Evolutionary conservation across 1,284 basidiomycete species (phyloP).

Genomic region (Cryptococcus jaspeensis): DNA sequence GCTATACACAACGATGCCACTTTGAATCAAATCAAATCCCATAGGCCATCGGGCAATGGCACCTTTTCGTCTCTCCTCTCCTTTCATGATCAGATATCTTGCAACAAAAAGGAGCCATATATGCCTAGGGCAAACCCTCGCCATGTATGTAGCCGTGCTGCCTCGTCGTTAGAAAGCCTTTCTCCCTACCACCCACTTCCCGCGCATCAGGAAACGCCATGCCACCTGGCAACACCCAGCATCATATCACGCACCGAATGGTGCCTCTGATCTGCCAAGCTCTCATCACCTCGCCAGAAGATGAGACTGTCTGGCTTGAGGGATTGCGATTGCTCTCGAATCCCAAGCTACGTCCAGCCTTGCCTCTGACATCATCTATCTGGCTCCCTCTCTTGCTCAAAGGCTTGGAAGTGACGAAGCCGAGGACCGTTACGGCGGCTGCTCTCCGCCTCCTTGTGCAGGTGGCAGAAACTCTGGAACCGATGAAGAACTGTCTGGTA

Average conservation of each 20-base stretch:
- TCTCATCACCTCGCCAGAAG: conserved; percentile 27
- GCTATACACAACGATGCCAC: too few species aligned
- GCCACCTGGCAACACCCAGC: conserved; percentile 27
- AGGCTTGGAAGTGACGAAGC: conserved; percentile 22
- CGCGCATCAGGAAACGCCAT: neutral
- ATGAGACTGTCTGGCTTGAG: conserved; percentile 33
- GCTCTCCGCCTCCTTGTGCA: conserved; percentile 23
- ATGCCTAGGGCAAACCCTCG: neutral
- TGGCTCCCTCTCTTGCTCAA: conserved; percentile 39
- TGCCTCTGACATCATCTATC: conserved; percentile 32
- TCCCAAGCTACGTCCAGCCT: conserved; percentile 29
- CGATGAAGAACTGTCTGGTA: conserved; percentile 36
- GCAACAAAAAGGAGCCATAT: neutral
- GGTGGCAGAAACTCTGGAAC: conserved; percentile 28
- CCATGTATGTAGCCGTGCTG: neutral
- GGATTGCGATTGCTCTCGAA: conserved; percentile 28
- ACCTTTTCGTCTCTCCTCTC: neutral
- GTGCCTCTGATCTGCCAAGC: conserved; percentile 41
- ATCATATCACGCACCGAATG: conserved; percentile 36
- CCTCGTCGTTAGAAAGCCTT: neutral
- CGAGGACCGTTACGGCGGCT: conserved; percentile 21
- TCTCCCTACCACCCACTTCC: neutral
- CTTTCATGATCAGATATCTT: neutral
- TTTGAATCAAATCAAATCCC: too few species aligned
- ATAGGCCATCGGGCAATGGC: too few species aligned